Percentiles rank a stretch among this genome's conserved stretches.
Evolutionary conservation across 768 basidiomycete species (phyloP).

Genomic region (Boletus edulis): DNA sequence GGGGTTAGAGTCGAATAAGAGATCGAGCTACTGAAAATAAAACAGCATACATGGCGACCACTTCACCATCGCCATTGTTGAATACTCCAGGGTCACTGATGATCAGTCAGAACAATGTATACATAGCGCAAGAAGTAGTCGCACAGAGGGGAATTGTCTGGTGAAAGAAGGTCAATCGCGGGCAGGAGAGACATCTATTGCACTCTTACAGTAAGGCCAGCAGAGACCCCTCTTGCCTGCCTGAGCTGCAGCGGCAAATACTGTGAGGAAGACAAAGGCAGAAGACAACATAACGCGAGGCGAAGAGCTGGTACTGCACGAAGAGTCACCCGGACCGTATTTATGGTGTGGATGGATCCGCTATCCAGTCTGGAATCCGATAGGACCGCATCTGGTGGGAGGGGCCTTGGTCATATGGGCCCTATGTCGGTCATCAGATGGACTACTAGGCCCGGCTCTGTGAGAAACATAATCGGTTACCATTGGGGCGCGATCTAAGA

Average conservation of each 20-base stretch:
- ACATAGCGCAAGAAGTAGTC: not conserved
- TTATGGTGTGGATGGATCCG: slow-evolving; percentile 1
- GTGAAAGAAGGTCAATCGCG: not conserved
- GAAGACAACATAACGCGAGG: slow-evolving; percentile 17
- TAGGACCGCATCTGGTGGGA: too few species aligned
- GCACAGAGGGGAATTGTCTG: slow-evolving; percentile 32
- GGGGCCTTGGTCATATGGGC: not conserved
- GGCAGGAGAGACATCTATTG: not conserved
- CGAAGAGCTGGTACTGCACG: not conserved
- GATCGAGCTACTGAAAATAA: not conserved
- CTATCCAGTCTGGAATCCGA: not conserved
- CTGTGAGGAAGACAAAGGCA: slow-evolving; percentile 14
- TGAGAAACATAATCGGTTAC: not conserved
- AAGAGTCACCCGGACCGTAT: not conserved
- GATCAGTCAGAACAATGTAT: not conserved
- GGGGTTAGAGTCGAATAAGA: not conserved
- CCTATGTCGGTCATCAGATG: not conserved
- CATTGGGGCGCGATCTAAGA: not conserved
- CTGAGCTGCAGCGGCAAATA: slow-evolving; percentile 18
- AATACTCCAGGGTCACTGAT: slow-evolving; percentile 28
- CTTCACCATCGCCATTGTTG: slow-evolving; percentile 34
- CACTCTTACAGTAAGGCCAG: slow-evolving; percentile 35
- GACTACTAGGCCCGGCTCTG: not conserved
- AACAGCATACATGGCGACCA: slow-evolving; percentile 31
- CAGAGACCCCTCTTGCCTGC: slow-evolving; percentile 39